Evolutionary conservation across 768 basidiomycete genomes (phyloP), one percentile per base, ranked within the genome.

Genomic region (Boletus huronensis): DNA sequence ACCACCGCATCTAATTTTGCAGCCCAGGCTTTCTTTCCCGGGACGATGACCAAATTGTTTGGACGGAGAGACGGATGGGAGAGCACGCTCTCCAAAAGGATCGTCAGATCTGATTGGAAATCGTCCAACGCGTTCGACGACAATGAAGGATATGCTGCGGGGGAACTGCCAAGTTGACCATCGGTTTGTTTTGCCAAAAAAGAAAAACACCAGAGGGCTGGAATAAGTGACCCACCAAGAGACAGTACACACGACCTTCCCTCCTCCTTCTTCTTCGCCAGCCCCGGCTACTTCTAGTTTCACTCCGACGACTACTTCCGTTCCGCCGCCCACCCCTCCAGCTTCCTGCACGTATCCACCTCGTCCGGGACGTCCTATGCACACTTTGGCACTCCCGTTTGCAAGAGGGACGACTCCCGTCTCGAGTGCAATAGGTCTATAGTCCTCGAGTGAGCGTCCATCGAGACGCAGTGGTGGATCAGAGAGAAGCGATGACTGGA

Each of bases 351-450:
- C 74, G 59, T 90, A 84, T 0, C 90, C 91, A 0, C 83, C 83
- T 2, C 82, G 83, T 6, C 80, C 81, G 75, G 74, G 25, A 77
- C 72, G 55, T 73, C 90, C 92, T n/a, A 93, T 80, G 58, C 75
- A 82, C 8, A 93, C 73, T 23, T 81, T 79, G 6, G 90, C 90
- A 58, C 90, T 93, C 6, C 93, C 93, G 55, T 94, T 93, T 19
- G 92, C 87, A 6, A 91, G 79, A 6, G 90, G 88, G 16, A 84
- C 83, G 2, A 88, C 79, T 21, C 87, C 88, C 0, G 89, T 90
- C 70, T 90, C 85, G 28, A 95, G 80, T 8, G 82, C 74, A 21
- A 94, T 77, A 0, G 79, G 71, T 28, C 93, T 79, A 62, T 81
- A 93, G 58, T 89, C 85, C 34, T 77, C 69, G 0, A 88, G 75